phyloP scores from a whole-genome alignment of 352 stramenopile species.

The Stephanocyclus meneghinianus region DNA sequence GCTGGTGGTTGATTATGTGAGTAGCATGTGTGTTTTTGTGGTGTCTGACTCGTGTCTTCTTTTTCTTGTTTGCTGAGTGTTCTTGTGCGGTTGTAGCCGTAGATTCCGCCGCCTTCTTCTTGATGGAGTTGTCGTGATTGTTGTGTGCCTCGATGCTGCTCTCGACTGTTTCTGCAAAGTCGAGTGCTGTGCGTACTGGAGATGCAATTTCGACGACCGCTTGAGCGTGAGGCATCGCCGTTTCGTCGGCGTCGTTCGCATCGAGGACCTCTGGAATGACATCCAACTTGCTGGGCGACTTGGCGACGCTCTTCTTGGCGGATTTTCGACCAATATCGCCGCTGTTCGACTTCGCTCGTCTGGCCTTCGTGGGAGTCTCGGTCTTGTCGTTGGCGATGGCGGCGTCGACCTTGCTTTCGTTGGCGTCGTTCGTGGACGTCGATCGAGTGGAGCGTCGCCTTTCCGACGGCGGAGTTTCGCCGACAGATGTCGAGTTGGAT shows the following conservation, averaged over 20 bases:
- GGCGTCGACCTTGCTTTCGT: neutral
- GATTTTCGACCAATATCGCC: neutral
- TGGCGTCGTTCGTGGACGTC: too few species aligned
- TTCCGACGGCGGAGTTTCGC: neutral
- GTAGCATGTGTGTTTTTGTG: neutral
- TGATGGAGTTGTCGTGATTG: neutral
- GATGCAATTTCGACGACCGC: too few species aligned
- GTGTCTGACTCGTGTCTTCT: neutral
- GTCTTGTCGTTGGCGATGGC: neutral
- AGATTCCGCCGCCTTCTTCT: neutral
- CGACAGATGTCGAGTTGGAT: neutral
- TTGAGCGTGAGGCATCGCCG: neutral
- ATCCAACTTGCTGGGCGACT: neutral
- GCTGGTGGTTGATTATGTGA: neutral
- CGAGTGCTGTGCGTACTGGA: too few species aligned
- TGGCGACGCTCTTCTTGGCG: neutral
- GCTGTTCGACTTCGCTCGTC: neutral
- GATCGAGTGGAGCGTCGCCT: too few species aligned
- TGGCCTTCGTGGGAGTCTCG: neutral
- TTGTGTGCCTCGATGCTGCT: too few species aligned
- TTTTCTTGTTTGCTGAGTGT: neutral
- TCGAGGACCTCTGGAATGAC: slow-evolving; percentile 19
- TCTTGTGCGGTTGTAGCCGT: neutral
- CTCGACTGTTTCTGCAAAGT: too few species aligned
- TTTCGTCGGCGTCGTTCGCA: neutral